These are phyloP conservation scores for Taphrina betulina DNA, from an alignment of 1,139 yeast species.

Conservation along the genomic window DNA sequence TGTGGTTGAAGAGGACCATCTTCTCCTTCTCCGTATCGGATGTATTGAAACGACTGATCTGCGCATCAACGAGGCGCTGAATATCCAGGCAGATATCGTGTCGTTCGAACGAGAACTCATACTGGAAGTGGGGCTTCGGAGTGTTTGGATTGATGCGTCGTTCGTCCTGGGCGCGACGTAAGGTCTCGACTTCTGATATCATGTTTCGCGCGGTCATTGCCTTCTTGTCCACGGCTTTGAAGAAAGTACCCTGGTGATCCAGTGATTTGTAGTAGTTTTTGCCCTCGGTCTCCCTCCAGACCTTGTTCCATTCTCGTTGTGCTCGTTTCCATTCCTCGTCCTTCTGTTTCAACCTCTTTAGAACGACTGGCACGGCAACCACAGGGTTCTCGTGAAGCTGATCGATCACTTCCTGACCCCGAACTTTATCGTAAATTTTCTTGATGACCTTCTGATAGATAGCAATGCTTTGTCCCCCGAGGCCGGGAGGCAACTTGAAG, in stretches of 20 bases:
- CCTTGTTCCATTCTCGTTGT: constrained; percentile 98
- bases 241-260: constrained; percentile 92
- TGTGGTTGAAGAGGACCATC: constrained; percentile 67
- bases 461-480: constrained; percentile 86
- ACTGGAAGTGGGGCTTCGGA: constrained; percentile 74
- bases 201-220: constrained; percentile 83
- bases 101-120: constrained; percentile 67
- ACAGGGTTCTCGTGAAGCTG: constrained; percentile 95
- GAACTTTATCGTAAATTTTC: constrained; percentile 87
- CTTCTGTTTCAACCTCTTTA: constrained; percentile 89
- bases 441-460: constrained; percentile 91
- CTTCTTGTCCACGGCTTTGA: constrained; percentile 94
- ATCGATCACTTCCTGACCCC: constrained; percentile 93
- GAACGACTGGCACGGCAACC: constrained; percentile 88
- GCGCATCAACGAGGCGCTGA: constrained; percentile 65
- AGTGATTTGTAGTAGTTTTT: constrained; percentile 88
- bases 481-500: constrained; percentile 86
- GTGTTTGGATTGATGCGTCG: constrained; percentile 82
- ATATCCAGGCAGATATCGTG: constrained; percentile 71
- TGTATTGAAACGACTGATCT: constrained; percentile 66
- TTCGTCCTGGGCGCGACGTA: constrained; percentile 80
- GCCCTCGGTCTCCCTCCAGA: constrained; percentile 98
- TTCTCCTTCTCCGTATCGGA: constrained; percentile 80
- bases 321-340: constrained; percentile 99
- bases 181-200: constrained; percentile 86